These are phyloP conservation scores for Macrocybe gigantea DNA, from an alignment of 768 basidiomycete species.

Conservation along the genomic window DNA sequence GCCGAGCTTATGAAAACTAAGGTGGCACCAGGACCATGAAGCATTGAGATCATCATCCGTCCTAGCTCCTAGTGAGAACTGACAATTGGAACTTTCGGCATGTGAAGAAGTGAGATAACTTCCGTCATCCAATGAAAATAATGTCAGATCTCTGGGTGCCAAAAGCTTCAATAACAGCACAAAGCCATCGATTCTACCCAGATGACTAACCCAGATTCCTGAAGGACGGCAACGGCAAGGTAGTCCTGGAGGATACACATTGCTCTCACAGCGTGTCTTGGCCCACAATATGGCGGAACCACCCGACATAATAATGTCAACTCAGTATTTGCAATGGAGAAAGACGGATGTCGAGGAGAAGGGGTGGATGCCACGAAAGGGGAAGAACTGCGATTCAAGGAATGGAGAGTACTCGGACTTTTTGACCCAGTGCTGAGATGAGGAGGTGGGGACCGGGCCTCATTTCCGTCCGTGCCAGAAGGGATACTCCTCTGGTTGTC, in stretches of 20 bases:
- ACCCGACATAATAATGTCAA: constrained; percentile 36
- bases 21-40: constrained; percentile 37
- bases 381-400: constrained; percentile 14
- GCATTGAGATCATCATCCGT: constrained; percentile 26
- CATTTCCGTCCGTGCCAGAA: background rate
- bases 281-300: constrained; percentile 39
- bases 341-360: constrained; percentile 23
- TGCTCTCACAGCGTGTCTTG: constrained; percentile 34
- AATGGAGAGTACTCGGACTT: no score
- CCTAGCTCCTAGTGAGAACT: constrained; percentile 24
- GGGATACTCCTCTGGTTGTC: constrained; percentile 18
- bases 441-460: no score
- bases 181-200: background rate
- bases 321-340: constrained; percentile 17
- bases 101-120: constrained; percentile 22
- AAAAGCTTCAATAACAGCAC: constrained; percentile 4
- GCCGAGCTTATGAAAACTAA: constrained; percentile 29
- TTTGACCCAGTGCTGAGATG: no score
- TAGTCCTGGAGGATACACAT: constrained; percentile 39
- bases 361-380: constrained; percentile 34
- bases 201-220: constrained; percentile 55
- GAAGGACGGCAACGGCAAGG: constrained; percentile 45
- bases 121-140: constrained; percentile 52
- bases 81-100: constrained; percentile 19
- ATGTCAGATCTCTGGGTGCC: constrained; percentile 42